Percentiles rank a stretch among this genome's conserved stretches.
These are phyloP conservation scores for Russula griseocarnosa DNA, from an alignment of 768 basidiomycete genomes.

Conservation along the genomic window DNA sequence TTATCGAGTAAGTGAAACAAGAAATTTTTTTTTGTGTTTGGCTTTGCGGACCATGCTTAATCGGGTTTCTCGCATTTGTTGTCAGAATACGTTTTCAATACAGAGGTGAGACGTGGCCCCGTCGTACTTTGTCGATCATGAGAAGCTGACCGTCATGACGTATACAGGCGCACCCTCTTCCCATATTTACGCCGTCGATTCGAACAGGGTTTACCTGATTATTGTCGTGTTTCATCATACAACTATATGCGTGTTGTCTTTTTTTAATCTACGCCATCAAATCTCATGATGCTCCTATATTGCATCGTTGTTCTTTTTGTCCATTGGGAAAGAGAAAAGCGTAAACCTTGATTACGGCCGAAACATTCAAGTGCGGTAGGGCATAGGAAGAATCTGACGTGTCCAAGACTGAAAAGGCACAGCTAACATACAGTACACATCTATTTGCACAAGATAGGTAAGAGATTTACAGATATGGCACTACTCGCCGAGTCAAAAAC, in stretches of 20 bases:
- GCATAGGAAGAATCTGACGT: not conserved
- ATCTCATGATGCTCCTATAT: constrained; percentile 9
- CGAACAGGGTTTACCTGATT: constrained; percentile 45
- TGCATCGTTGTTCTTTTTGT: not conserved
- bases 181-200: constrained; percentile 57
- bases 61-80: not conserved
- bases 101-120: constrained; percentile 54
- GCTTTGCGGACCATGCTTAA: constrained; percentile 22
- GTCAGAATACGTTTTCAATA: constrained; percentile 85
- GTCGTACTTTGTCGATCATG: constrained; percentile 8
- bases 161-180: constrained; percentile 61
- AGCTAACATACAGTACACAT: constrained; percentile 10
- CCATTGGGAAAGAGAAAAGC: not conserved
- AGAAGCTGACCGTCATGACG: not conserved
- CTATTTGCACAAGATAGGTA: constrained; percentile 17
- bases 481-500: constrained; percentile 4
- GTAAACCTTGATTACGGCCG: constrained; percentile 7
- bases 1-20: constrained; percentile 53
- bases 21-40: not conserved
- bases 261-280: constrained; percentile 19
- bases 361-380: not conserved
- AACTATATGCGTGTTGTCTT: not conserved
- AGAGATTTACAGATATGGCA: constrained; percentile 13
- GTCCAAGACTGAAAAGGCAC: not conserved
- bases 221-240: not conserved